Percentiles rank a stretch among this genome's conserved stretches.
These are phyloP conservation scores for Barnettozyma botsteinii DNA, from an alignment of 805 yeast species.

Conservation along the genomic window DNA sequence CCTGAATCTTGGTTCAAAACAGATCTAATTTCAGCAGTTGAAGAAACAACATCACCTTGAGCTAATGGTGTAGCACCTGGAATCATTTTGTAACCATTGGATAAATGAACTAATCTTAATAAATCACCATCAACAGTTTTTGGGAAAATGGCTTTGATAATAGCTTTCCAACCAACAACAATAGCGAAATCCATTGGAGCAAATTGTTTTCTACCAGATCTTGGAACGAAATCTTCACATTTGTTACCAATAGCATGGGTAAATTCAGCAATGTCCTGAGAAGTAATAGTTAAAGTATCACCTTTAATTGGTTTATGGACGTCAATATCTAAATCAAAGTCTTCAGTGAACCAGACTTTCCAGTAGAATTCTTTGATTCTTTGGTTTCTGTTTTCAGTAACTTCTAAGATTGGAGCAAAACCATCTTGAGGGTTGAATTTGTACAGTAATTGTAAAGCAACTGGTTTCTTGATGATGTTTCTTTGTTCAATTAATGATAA, in stretches of 20 bases:
- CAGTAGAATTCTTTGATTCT: constrained; percentile 96
- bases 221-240: constrained; percentile 90
- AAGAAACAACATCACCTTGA: constrained; percentile 79
- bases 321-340: constrained; percentile 59
- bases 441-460: constrained; percentile 72
- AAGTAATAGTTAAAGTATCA: constrained; percentile 58
- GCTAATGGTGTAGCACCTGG: constrained; percentile 88
- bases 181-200: constrained; percentile 99
- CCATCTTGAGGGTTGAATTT: constrained; percentile 80
- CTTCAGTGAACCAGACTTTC: constrained; percentile 86
- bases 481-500: constrained; percentile 81
- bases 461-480: constrained; percentile 71
- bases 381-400: constrained; percentile 83
- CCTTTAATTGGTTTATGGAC: constrained; percentile 70
- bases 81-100: constrained; percentile 88
- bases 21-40: constrained; percentile 80
- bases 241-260: constrained; percentile 97
- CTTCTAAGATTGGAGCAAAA: constrained; percentile 91
- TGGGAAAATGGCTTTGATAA: constrained; percentile 98
- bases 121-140: constrained; percentile 93
- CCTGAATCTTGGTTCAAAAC: constrained; percentile 91
- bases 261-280: constrained; percentile 79
- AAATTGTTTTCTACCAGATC: constrained; percentile 74
- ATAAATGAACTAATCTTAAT: constrained; percentile 86
- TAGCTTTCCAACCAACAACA: constrained; percentile 97